These are phyloP conservation scores for Corylus avellana DNA, from an alignment of 306 rosid species.

Conservation along the genomic window DNA sequence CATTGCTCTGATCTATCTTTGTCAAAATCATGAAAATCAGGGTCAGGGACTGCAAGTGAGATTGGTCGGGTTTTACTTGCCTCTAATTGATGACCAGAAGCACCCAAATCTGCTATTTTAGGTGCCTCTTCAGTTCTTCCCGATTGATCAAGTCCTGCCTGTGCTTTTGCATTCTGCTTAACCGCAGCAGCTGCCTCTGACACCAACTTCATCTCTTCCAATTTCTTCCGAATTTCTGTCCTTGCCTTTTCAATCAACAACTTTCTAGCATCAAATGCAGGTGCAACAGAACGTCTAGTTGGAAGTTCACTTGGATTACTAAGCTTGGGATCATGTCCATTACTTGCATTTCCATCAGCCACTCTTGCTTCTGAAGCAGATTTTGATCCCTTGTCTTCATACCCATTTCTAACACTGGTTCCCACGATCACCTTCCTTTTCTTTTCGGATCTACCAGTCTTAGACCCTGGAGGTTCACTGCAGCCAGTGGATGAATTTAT, in stretches of 20 bases:
- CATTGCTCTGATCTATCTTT: conserved; percentile 90
- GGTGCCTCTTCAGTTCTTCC: conserved; percentile 33
- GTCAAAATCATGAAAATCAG: conserved; percentile 97
- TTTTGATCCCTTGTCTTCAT: conserved; percentile 48
- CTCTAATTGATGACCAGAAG: conserved; percentile 49
- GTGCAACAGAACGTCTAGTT: conserved; percentile 63
- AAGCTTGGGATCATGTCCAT: conserved; percentile 49
- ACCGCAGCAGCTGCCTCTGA: conserved; percentile 44
- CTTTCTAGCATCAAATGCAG: conserved; percentile 78
- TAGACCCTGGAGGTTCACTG: conserved; percentile 47
- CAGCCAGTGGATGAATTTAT: conserved; percentile 44
- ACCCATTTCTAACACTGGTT: conserved; percentile 52
- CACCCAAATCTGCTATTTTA: conserved; percentile 36
- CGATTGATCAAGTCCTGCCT: conserved; percentile 43
- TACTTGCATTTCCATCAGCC: conserved; percentile 60
- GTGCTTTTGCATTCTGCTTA: conserved; percentile 43
- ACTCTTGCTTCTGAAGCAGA: conserved; percentile 52
- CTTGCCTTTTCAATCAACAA: conserved; percentile 86
- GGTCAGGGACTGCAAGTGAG: conserved; percentile 79
- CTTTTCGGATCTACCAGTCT: conserved; percentile 57
- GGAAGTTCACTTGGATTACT: conserved; percentile 49
- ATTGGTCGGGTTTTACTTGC: conserved; percentile 50
- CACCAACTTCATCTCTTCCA: conserved; percentile 72
- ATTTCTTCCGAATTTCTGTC: conserved; percentile 68
- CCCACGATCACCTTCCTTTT: conserved; percentile 63